Percentiles rank a stretch among this genome's conserved stretches.
phyloP scores from a whole-genome alignment of 352 stramenopile species.

The Peronospora farinosa region DNA sequence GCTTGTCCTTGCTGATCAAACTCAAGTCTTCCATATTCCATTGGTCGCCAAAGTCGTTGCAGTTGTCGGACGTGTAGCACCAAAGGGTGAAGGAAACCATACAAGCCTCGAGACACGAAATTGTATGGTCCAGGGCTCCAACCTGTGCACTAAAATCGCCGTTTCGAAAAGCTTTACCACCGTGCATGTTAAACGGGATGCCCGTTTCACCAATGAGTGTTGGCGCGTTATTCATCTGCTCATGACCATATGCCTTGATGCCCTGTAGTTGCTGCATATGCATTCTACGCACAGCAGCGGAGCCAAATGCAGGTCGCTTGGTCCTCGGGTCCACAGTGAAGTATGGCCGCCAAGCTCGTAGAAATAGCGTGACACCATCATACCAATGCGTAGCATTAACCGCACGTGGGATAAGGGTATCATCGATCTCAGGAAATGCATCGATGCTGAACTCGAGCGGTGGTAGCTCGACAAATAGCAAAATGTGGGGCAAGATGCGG shows the following conservation, averaged over 20 bases:
- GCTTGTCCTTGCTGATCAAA: constrained; percentile 55
- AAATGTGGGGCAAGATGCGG: constrained; percentile 41
- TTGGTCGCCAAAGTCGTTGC: constrained; percentile 65
- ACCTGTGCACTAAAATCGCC: constrained; percentile 44
- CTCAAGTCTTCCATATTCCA: constrained; percentile 88
- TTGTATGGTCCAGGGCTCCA: constrained; percentile 58
- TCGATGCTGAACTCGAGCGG: constrained; percentile 64
- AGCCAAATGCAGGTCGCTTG: constrained; percentile 60
- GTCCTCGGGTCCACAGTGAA: constrained; percentile 70
- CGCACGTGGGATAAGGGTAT: constrained; percentile 45
- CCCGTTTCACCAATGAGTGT: constrained; percentile 65
- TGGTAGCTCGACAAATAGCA: constrained; percentile 80
- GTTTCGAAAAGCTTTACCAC: constrained; percentile 33
- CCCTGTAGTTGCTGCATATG: constrained; percentile 52
- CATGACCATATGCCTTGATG: constrained; percentile 48
- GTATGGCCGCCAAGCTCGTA: constrained; percentile 57
- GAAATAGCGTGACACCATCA: constrained; percentile 85
- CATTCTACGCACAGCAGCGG: constrained; percentile 42
- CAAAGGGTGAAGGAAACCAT: constrained; percentile 84
- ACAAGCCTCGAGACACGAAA: constrained; percentile 54
- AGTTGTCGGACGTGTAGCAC: constrained; percentile 85
- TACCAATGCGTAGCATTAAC: constrained; percentile 90
- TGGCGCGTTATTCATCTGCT: constrained; percentile 46
- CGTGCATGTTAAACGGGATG: constrained; percentile 66
- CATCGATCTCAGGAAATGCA: constrained; percentile 63